Percentiles rank a stretch among this genome's conserved stretches.
Evolutionary conservation across 371 early-diverging fungal species (phyloP).

Genomic region (Chytridiales sp.): DNA sequence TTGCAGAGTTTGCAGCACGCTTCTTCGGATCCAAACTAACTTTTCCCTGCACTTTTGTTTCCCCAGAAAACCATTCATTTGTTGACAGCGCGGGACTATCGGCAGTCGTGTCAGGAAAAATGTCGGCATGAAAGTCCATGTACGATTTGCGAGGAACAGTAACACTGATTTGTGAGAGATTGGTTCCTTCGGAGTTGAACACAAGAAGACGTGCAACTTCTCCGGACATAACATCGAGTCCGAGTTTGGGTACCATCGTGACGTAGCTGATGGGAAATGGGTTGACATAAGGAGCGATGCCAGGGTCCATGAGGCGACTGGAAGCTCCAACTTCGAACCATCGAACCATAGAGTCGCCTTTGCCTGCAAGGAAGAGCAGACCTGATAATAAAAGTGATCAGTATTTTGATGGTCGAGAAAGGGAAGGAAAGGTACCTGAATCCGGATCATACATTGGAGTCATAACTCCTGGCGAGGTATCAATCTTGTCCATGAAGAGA

Average conservation of each 20-base stretch:
- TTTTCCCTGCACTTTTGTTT: conserved; percentile 49
- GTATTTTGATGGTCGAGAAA: too few relatives aligned
- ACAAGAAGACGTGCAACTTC: conserved; percentile 69
- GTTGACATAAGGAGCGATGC: conserved; percentile 40
- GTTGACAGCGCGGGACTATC: conserved; percentile 51
- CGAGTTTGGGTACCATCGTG: conserved; percentile 66
- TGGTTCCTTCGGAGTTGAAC: conserved; percentile 50
- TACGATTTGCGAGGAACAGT: conserved; percentile 70
- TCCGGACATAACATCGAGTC: conserved; percentile 71
- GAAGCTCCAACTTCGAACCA: conserved; percentile 55
- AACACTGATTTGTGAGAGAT: conserved; percentile 64
- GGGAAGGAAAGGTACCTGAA: too few relatives aligned
- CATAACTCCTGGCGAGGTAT: conserved; percentile 63
- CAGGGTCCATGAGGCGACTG: conserved; percentile 13
- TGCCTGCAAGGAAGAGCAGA: conserved; percentile 64
- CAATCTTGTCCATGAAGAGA: conserved; percentile 53
- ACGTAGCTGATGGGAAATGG: conserved; percentile 48
- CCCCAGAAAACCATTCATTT: conserved; percentile 61
- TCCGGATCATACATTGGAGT: conserved; percentile 76
- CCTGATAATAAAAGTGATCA: too few relatives aligned
- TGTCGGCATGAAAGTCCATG: conserved; percentile 73
- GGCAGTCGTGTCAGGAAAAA: conserved; percentile 75
- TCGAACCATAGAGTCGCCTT: conserved; percentile 65
- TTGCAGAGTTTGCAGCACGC: not conserved
- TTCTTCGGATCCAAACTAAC: conserved; percentile 62